Evolutionary conservation across 371 early-diverging fungal genomes (phyloP).

Genomic region (Mortierella sp.): DNA sequence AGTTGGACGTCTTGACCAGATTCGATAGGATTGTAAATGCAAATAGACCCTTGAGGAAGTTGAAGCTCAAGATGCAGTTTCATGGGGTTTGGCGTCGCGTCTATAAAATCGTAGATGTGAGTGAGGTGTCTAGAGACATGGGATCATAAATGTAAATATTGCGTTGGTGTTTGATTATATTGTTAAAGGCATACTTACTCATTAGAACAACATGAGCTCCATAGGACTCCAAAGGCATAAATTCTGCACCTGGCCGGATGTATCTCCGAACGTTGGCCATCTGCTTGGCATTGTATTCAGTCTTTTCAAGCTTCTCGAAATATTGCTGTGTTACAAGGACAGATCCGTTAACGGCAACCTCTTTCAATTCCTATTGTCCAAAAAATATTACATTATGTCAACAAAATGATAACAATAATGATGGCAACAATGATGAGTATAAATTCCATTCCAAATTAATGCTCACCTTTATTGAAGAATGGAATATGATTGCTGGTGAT

Average conservation of each 20-base stretch:
- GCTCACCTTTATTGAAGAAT: slow-evolving; percentile 51
- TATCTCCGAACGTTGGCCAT: slow-evolving; percentile 28
- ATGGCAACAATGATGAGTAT: neutral
- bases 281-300: slow-evolving; percentile 29
- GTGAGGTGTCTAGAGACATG: neutral
- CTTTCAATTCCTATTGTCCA: slow-evolving; percentile 18
- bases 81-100: slow-evolving; percentile 49
- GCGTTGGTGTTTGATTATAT: neutral
- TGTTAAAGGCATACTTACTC: slow-evolving; percentile 24
- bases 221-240: slow-evolving; percentile 34
- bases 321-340: slow-evolving; percentile 44
- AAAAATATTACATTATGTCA: neutral
- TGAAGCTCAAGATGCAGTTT: slow-evolving; percentile 44
- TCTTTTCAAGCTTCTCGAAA: slow-evolving; percentile 16
- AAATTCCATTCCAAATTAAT: neutral
- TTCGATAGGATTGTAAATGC: slow-evolving; percentile 19
- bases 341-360: slow-evolving; percentile 27
- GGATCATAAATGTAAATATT: neutral
- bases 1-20: slow-evolving; percentile 32
- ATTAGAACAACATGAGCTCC: slow-evolving; percentile 49
- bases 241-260: slow-evolving; percentile 18
- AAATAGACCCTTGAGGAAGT: slow-evolving; percentile 39
- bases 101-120: neutral
- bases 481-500: slow-evolving; percentile 62
- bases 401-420: neutral